Conservation (phyloP, 768 basidiomycete genomes). For the Tephrocybe sp. region DNA sequence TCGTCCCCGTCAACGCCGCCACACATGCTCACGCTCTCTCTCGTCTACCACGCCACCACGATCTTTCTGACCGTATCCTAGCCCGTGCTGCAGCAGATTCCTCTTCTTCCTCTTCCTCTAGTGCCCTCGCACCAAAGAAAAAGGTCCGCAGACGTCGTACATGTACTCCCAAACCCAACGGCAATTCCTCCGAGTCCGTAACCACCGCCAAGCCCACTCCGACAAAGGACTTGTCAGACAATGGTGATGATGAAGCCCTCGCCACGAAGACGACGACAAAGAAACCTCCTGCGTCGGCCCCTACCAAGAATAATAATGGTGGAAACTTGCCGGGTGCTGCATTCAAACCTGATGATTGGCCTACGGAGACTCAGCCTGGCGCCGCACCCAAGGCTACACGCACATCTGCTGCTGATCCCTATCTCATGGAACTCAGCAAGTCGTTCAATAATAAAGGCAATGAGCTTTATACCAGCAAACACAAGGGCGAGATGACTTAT, state of each 20-base stretch:
- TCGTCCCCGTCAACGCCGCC: conserved; percentile 13
- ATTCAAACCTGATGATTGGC: conserved; percentile 24
- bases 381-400: conserved; percentile 21
- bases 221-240: conserved; percentile 4
- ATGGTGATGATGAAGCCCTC: conserved; percentile 9
- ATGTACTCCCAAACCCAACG: neutral
- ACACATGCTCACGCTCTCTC: conserved; percentile 17
- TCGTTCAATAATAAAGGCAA: conserved; percentile 26
- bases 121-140: neutral
- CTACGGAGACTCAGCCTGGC: conserved; percentile 22
- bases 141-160: conserved; percentile 6
- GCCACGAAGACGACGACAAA: neutral
- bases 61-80: conserved; percentile 17
- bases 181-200: conserved; percentile 1
- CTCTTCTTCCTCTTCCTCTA: no score
- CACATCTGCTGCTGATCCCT: conserved; percentile 24
- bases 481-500: conserved; percentile 29
- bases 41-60: conserved; percentile 20
- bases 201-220: conserved; percentile 2
- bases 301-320: neutral
- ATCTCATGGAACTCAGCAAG: conserved; percentile 26
- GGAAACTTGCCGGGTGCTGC: conserved; percentile 5
- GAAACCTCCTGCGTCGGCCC: neutral
- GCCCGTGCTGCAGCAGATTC: neutral
- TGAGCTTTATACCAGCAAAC: conserved; percentile 18